Conservation (phyloP, 768 basidiomycete genomes). For the Boletus sp. region DNA sequence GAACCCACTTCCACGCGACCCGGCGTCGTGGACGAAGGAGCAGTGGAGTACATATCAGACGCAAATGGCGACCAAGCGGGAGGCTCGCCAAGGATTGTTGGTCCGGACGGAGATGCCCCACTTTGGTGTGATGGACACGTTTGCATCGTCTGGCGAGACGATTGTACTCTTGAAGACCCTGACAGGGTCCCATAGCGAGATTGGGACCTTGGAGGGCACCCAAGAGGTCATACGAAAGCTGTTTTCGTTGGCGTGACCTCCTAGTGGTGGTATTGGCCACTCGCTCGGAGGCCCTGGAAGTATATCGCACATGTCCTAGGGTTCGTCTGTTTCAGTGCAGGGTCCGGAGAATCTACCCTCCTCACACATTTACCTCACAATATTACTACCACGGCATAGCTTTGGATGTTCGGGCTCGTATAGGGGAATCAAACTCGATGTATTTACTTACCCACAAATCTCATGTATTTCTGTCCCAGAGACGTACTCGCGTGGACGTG, state of each 20-base stretch:
- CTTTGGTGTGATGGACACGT: slow-evolving; percentile 55
- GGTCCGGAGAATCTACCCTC: background rate
- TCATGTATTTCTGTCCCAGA: background rate
- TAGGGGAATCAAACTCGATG: background rate
- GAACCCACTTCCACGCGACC: slow-evolving; percentile 36
- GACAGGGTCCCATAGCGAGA: slow-evolving; percentile 56
- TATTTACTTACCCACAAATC: background rate
- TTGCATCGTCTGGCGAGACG: slow-evolving; percentile 43
- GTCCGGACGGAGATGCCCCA: slow-evolving; percentile 42
- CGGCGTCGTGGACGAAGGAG: slow-evolving; percentile 31
- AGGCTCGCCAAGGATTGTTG: slow-evolving; percentile 45
- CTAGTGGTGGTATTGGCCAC: background rate
- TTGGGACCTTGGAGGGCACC: slow-evolving; percentile 64
- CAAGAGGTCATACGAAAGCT: slow-evolving; percentile 53
- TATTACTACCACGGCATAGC: background rate
- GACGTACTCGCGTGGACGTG: background rate
- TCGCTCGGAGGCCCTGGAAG: background rate
- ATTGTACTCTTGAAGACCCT: slow-evolving; percentile 57
- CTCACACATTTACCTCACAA: background rate
- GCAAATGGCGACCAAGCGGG: slow-evolving; percentile 40
- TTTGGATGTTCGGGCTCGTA: background rate
- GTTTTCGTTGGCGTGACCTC: slow-evolving; percentile 22
- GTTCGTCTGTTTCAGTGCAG: background rate
- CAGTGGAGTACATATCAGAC: slow-evolving; percentile 46
- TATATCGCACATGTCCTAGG: background rate